These are phyloP conservation scores for Geosmithia morbida DNA, from an alignment of 2,329 filamentous ascomycete species.

Conservation along the genomic window DNA sequence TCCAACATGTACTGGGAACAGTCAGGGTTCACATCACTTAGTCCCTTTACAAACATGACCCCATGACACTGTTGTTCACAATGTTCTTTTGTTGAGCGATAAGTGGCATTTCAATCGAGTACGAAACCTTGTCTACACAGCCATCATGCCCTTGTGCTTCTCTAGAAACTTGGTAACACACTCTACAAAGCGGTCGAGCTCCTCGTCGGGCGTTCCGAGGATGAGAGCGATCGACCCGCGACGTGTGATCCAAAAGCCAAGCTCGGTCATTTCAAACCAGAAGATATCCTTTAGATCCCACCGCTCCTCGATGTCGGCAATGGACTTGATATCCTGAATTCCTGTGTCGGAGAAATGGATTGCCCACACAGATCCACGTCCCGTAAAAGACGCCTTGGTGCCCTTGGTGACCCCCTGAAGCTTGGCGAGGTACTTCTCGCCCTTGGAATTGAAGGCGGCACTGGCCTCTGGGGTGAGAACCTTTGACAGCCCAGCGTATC, in stretches of 20 bases:
- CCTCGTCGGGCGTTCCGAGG: constrained; percentile 19
- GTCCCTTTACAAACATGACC: neutral
- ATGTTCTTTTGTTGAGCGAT: neutral
- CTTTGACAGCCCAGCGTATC: constrained; percentile 21
- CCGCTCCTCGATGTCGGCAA: constrained; percentile 15
- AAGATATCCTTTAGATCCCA: constrained; percentile 22
- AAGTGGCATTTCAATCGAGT: neutral
- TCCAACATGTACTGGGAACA: neutral
- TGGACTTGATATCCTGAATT: constrained; percentile 10
- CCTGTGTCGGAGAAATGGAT: constrained; percentile 20
- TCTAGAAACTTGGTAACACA: constrained; percentile 19
- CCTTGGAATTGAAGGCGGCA: constrained; percentile 13
- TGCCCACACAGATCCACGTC: constrained; percentile 19
- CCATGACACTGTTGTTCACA: neutral
- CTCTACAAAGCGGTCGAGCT: constrained; percentile 24
- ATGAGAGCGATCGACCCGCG: constrained; percentile 25
- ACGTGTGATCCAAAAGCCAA: constrained; percentile 25
- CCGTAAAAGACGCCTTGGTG: constrained; percentile 21
- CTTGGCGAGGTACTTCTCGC: constrained; percentile 12
- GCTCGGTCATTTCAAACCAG: constrained; percentile 30
- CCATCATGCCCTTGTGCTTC: constrained; percentile 9
- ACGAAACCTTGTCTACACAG: neutral
- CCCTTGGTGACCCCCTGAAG: constrained; percentile 16
- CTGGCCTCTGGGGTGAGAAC: constrained; percentile 19
- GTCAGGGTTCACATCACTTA: neutral